Evolutionary conservation across 1,284 basidiomycete genomes (phyloP), one percentile per base, ranked within the genome.

Genomic region (Ceratobasidium sp.): DNA sequence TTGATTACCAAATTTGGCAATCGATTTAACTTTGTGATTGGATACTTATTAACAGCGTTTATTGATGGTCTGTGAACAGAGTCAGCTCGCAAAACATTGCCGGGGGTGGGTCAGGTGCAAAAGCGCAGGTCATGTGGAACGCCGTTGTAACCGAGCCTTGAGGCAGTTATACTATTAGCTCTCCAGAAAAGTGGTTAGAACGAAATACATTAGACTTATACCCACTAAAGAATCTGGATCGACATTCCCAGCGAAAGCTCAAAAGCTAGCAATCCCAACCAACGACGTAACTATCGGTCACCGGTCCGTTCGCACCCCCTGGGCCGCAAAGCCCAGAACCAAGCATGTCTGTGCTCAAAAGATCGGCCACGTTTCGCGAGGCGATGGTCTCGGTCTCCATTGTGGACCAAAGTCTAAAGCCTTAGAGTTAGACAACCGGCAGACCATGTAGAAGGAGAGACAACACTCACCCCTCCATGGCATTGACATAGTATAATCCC

Each of bases 301-400:
- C 69, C 25, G 61, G 61, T 71, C 64, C 74, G 8, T 72, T 63
- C 25, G 51, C 49, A 1, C 66, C 60, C 18, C 67, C 73, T 14
- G 67, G 56, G 0, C 58, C 42, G 80, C 90, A 92, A 40, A 92
- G 84, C 25, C 87, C 84, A 0, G 84, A 81, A 48, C 83, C 80
- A 76, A 88, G 94, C 77, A 88, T 85, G 46, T 92, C 88, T 30
- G 86, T 82, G 18, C 93, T 82, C 28, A 93, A 83, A 30, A 92
- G 82, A 75, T 93, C 92, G 60, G 94, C 92, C 30, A 91, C 84
- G 78, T 96, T 96, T 46, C 94, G 87, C 0, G 92, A 87, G 0
- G 92, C 85, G 48, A 97, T 81, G 0, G 92, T 95, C 79, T 94
- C 89, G 0, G 95, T 96, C 81, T 98, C 95, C 95, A 97, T 96